Base-by-base conservation (phyloP, 129 eudicot genomes). In the Saposhnikovia divaricata region DNA sequence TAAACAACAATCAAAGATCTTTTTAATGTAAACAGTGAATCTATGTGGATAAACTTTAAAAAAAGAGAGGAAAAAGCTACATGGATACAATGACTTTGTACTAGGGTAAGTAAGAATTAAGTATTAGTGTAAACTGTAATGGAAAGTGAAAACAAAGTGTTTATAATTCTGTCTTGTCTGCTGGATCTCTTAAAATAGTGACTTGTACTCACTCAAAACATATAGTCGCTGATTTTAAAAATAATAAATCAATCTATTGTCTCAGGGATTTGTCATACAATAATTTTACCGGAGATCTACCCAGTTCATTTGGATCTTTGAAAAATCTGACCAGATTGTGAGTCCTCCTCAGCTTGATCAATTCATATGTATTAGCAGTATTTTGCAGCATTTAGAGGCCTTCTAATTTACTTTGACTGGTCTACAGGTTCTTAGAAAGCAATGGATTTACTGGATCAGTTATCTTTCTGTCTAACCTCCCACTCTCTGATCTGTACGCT, bases 391-490 rank as follows among this genome's bases (percentile, higher is more conserved):
- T 74, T 27, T 74, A 74, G 15, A 6, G 27, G 81, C 42, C 27
- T 79, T 63, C 16, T 68, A 3, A 27, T 13, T 38, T 40, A 27
- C 39, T 79, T 25, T 81, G 72, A 72, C 19, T 70, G 63, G 23
- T 48, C 71, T 85, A 83, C 93, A 95, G 98, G 94, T 89, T 68
- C 80, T 87, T 95, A 89, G 94, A 92, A 83, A 80, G 81, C 75
- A 95, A 95, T 77, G 78, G 83, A 55, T 92, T 92, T 71, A 95
- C 96, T 82, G 98, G 98, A 81, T 92, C 98, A 77, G 96, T 95
- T 8, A 80, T 87, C 75, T 83, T 85, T 77, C 87, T 95, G 85
- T 89, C 92, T 42, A 71, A 86, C 69, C 94, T 95, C 70, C 85
- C 87, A n/a, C 94, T 95, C 16, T 63, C 88, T 42, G 91, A 95